Base-by-base conservation (phyloP, 2,329 filamentous ascomycete genomes). In the Colletotrichum siamense region DNA sequence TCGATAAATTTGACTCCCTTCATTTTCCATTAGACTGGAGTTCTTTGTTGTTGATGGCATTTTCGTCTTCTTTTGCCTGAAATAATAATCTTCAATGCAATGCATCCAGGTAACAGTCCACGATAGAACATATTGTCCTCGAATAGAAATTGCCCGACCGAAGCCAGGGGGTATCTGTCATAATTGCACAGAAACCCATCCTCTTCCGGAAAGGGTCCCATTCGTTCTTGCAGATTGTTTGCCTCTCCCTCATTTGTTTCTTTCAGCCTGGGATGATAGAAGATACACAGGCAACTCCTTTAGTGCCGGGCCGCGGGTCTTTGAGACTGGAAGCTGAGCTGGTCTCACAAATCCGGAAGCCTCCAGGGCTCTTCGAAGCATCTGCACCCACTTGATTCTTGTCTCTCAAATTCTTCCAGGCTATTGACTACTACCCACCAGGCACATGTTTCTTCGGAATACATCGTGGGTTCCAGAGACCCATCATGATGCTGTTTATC, bases 211-310 rank as follows among this genome's bases (percentile, higher is more conserved):
- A 52, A 0, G 12, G 4, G 12, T 13, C 44, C 6, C 12, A 7
- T 49, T 49, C 9, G 2, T n/a, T 49, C 10, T 6, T 8, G 2
- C 32, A 34, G 32, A 6, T 34, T n/a, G 8, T 44, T 44, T 4
- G 16, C 18, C 10, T 52, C n/a, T 13, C 4, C 44, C 44, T 52
- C 44, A 0, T 22, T 13, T 52, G 2, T 22, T 13, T 5, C 44
- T 24, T 24, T 52, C n/a, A 22, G 44, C 1, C 44, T 22, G 0
- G 44, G 12, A 24, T 24, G 0, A 13, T 1, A 52, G 44, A 52
- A 13, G 44, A 52, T 0, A 4, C 2, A 2, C 12, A 24, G 0
- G 2, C 0, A 22, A 0, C 39, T n/a, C 16, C 18, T 0, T 6
- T 12, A 4, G 9, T 49, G 2, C 18, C 18, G 18, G 12, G n/a